Evolutionary conservation across 2,329 filamentous ascomycete species (phyloP).

Genomic region (Xylaria digitata): DNA sequence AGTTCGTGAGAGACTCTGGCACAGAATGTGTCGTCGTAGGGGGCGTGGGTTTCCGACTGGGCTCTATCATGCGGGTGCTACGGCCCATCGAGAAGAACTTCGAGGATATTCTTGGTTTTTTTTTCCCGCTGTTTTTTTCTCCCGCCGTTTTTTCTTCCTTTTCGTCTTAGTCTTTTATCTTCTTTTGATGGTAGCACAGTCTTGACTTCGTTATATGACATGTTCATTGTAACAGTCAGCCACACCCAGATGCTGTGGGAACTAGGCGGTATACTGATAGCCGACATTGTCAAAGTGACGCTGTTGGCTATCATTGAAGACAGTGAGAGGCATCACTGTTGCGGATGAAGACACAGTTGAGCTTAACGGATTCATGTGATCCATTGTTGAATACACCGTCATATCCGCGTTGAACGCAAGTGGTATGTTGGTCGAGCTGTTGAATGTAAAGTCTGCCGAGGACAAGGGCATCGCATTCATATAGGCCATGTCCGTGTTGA

Average conservation of each 20-base stretch:
- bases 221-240: not conserved
- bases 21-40: slow-evolving; percentile 8
- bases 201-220: not conserved
- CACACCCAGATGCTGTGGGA: slow-evolving; percentile 12
- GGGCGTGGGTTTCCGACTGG: slow-evolving; percentile 1
- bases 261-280: slow-evolving; percentile 45
- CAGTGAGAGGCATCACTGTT: slow-evolving; percentile 45
- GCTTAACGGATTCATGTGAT: slow-evolving; percentile 44
- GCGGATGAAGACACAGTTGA: slow-evolving; percentile 47
- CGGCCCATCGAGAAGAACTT: not conserved
- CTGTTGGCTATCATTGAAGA: slow-evolving; percentile 42
- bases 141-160: slow-evolving; percentile 22
- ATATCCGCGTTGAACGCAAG: slow-evolving; percentile 40
- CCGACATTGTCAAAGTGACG: slow-evolving; percentile 44
- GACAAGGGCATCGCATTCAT: slow-evolving; percentile 46
- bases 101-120: not conserved
- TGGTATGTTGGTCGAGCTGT: slow-evolving; percentile 40
- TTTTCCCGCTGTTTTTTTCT: slow-evolving; percentile 13
- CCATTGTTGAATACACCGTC: slow-evolving; percentile 38
- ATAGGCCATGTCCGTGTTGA: slow-evolving; percentile 41
- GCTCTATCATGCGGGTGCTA: not conserved
- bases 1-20: not conserved
- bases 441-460: slow-evolving; percentile 49
- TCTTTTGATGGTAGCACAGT: slow-evolving; percentile 14
- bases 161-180: slow-evolving; percentile 26